A percentile compares a stretch with the other conserved stretches of the same genome.
Conservation (phyloP, 179 eudicot species). For the Silene vulgaris region DNA sequence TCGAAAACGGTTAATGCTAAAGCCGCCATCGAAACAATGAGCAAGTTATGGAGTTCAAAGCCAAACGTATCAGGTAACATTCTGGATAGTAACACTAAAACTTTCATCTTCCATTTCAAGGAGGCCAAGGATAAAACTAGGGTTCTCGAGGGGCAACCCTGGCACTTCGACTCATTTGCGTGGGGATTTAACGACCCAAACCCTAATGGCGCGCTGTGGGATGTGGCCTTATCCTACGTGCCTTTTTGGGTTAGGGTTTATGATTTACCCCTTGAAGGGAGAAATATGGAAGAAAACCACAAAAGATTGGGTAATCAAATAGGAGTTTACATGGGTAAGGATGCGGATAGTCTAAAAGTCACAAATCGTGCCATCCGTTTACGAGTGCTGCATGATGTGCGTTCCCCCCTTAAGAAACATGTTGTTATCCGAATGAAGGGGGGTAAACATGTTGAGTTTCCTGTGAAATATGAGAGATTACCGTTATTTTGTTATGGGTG, state of each 20-base stretch:
- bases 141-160: background rate
- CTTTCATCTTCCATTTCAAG: background rate
- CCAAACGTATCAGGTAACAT: too few species aligned
- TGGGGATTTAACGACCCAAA: background rate
- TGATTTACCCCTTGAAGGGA: background rate
- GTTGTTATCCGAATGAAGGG: too few species aligned
- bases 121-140: background rate
- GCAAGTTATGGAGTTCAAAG: too few species aligned
- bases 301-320: background rate
- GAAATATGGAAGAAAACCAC: background rate
- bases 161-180: background rate
- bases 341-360: background rate
- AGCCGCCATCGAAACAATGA: too few species aligned
- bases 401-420: too few species aligned
- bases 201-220: background rate
- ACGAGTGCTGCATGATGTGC: background rate
- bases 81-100: too few species aligned
- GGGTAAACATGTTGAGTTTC: too few species aligned
- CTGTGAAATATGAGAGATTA: too few species aligned
- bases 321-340: background rate
- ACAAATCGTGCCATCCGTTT: background rate
- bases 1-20: too few species aligned
- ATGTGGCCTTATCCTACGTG: background rate
- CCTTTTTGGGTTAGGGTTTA: background rate
- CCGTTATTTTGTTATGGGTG: too few species aligned